Percentiles rank a stretch among this genome's conserved stretches.
phyloP scores from a whole-genome alignment of 306 rosid species.

The Acacia acuminata region DNA sequence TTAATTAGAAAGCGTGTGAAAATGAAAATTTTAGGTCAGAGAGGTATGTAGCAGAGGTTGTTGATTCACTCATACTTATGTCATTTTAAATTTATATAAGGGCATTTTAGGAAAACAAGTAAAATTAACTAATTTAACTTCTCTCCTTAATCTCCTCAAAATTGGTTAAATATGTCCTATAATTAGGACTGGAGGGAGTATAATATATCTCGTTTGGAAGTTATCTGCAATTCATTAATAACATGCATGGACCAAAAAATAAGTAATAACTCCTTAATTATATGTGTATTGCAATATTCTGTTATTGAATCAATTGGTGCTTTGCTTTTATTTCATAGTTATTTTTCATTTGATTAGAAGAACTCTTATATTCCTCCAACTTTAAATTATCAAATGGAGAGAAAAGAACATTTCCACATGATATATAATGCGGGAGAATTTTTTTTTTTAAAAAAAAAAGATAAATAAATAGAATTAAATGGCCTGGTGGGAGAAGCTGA shows the following conservation, averaged over 20 bases:
- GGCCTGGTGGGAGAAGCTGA: background rate
- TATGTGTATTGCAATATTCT: background rate
- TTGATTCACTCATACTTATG: no score
- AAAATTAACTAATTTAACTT: no score
- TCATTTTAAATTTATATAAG: no score
- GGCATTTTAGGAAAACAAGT: no score
- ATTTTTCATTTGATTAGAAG: background rate
- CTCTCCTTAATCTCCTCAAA: no score
- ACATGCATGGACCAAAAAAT: background rate
- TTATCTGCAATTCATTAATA: slow-evolving; percentile 8
- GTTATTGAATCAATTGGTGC: background rate
- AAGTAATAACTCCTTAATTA: background rate
- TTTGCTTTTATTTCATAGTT: background rate
- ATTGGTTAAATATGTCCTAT: no score
- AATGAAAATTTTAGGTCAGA: no score
- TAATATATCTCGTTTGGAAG: background rate
- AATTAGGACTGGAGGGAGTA: no score
- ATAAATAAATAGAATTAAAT: background rate
- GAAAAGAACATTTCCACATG: slow-evolving; percentile 20
- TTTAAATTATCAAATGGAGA: slow-evolving; percentile 19
- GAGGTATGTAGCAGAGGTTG: no score
- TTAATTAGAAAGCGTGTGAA: no score
- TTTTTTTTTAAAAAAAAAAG: background rate
- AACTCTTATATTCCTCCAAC: background rate
- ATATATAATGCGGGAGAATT: background rate